Evolutionary conservation across 192 early-diverging fungal species (phyloP).

Genomic region (Entomortierella parvispora): DNA sequence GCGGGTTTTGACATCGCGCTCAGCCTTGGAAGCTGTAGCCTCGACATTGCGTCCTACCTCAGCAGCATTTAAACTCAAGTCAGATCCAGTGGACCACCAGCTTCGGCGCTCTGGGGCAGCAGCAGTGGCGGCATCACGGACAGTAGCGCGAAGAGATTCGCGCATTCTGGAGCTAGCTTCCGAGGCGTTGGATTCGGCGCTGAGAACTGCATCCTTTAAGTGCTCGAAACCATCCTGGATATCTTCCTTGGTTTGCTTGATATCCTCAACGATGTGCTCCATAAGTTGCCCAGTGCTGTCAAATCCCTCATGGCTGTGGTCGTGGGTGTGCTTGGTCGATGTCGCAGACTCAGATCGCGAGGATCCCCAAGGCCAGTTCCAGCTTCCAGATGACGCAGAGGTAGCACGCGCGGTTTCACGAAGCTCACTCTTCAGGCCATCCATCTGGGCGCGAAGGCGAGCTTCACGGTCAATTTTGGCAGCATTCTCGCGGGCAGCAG

Average conservation of each 20-base stretch:
- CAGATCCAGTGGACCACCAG: conserved; percentile 13
- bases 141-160: conserved; percentile 4
- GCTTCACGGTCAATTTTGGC: conserved; percentile 7
- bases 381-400: background rate
- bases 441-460: conserved; percentile 14
- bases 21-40: conserved; percentile 23
- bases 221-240: conserved; percentile 8
- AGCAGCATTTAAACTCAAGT: background rate
- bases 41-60: conserved; percentile 25
- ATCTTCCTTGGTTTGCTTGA: conserved; percentile 29
- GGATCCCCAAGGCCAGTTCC: conserved; percentile 22
- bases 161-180: background rate
- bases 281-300: conserved; percentile 23
- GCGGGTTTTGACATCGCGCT: conserved; percentile 15
- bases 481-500: conserved; percentile 3
- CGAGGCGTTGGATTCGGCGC: conserved; percentile 5
- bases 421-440: conserved; percentile 14
- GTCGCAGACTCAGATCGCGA: background rate
- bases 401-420: background rate
- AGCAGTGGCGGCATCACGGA: background rate
- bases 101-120: conserved; percentile 5
- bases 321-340: conserved; percentile 9
- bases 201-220: conserved; percentile 24
- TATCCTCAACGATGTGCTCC: conserved; percentile 34
- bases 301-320: conserved; percentile 15